A percentile compares a stretch with the other conserved stretches of the same genome.
These are phyloP conservation scores for Craterostigma plantagineum DNA, from an alignment of 257 asterid species.

Conservation along the genomic window DNA sequence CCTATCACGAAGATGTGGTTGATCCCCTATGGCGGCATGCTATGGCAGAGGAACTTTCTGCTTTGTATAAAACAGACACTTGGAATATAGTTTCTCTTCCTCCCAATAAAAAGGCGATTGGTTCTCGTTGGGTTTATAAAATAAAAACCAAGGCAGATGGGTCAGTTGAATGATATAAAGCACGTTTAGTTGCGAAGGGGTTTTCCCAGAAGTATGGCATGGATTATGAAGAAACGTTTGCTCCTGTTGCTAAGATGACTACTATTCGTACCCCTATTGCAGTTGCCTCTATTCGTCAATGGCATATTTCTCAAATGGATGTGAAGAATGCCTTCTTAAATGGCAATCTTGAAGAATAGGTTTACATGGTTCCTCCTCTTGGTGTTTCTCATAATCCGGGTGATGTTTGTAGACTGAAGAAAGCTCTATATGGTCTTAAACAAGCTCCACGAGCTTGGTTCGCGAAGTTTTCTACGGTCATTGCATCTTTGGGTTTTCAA, in stretches of 20 bases:
- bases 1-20: too few species aligned
- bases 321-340: too few species aligned
- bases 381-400: too few species aligned
- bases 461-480: not conserved
- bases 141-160: not conserved
- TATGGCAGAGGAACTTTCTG: not conserved
- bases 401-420: not conserved
- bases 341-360: too few species aligned
- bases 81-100: conserved; percentile 5
- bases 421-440: not conserved
- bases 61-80: not conserved
- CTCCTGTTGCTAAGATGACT: not conserved
- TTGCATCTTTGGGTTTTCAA: not conserved
- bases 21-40: too few species aligned
- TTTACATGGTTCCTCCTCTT: too few species aligned
- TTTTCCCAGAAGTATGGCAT: not conserved
- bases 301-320: not conserved
- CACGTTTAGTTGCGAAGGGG: not conserved
- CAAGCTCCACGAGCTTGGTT: not conserved
- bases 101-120: not conserved
- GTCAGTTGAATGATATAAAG: not conserved
- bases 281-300: not conserved
- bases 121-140: conserved; percentile 2
- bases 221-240: too few species aligned
- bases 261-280: not conserved